These are phyloP conservation scores for Pichia eremophila DNA, from an alignment of 805 yeast genomes.

Conservation along the genomic window DNA sequence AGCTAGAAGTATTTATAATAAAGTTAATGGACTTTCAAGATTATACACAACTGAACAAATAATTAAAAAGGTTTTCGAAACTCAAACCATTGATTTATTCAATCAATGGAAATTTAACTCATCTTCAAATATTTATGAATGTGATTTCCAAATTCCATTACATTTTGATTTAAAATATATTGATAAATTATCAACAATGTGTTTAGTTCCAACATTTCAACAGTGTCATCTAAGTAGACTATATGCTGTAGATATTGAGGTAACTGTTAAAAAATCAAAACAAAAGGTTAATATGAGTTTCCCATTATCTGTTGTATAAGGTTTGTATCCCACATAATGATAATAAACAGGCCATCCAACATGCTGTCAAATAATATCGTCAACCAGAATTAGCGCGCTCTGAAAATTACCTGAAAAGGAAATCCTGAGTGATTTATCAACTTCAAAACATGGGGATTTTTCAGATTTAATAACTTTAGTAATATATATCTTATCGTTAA, in stretches of 20 bases:
- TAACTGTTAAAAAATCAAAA: slow-evolving; percentile 7
- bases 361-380: no score
- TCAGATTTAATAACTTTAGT: no score
- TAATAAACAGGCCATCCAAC: no score
- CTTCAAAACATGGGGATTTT: no score
- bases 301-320: slow-evolving; percentile 5
- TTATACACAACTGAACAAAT: neutral
- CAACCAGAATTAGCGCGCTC: no score
- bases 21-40: slow-evolving; percentile 5
- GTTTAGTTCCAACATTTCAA: slow-evolving; percentile 11
- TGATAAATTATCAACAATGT: slow-evolving; percentile 4
- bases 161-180: neutral
- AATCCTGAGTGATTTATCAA: no score
- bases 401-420: no score
- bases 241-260: slow-evolving; percentile 10
- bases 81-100: slow-evolving; percentile 2
- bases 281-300: slow-evolving; percentile 2
- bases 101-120: slow-evolving; percentile 9
- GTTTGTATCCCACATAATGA: no score
- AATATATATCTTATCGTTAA: no score
- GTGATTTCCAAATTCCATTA: slow-evolving; percentile 7
- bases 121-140: neutral
- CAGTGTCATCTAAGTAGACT: slow-evolving; percentile 11
- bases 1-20: slow-evolving; percentile 7
- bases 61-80: slow-evolving; percentile 9